These are phyloP conservation scores for Pharnaceum exiguum DNA, from an alignment of 148 eudicot genomes.

Conservation along the genomic window DNA sequence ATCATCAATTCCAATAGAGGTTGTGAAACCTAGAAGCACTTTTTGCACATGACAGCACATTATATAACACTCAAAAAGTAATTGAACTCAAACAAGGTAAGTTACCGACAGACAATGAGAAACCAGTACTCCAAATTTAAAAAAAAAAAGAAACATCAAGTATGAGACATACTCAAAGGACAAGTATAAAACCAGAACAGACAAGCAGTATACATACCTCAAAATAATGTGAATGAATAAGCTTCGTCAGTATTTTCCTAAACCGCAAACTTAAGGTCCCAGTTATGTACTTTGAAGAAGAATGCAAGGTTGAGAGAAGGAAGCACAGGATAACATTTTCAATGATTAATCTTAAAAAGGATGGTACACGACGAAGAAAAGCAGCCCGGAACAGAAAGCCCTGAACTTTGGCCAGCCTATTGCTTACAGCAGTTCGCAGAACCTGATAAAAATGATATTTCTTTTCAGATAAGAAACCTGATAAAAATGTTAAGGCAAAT, in stretches of 20 bases:
- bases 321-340: constrained; percentile 89
- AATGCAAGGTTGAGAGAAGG: constrained; percentile 72
- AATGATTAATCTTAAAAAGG: constrained; percentile 75
- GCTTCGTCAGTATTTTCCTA: constrained; percentile 87
- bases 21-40: no score
- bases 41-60: no score
- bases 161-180: background rate
- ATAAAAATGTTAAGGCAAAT: background rate
- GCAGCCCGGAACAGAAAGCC: constrained; percentile 97
- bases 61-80: no score
- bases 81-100: no score
- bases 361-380: constrained; percentile 90
- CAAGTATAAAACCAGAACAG: background rate
- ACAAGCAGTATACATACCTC: constrained; percentile 45
- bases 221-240: constrained; percentile 84
- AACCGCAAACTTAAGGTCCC: constrained; percentile 87
- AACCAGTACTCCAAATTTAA: background rate
- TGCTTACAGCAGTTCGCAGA: constrained; percentile 84
- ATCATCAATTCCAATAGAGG: no score
- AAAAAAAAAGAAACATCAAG: background rate
- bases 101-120: no score
- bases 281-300: constrained; percentile 91
- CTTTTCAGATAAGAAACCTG: background rate
- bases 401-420: constrained; percentile 95
- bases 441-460: constrained; percentile 45